Base-by-base conservation (phyloP, 1,284 basidiomycete species). In the Rhodotorula sp. region DNA sequence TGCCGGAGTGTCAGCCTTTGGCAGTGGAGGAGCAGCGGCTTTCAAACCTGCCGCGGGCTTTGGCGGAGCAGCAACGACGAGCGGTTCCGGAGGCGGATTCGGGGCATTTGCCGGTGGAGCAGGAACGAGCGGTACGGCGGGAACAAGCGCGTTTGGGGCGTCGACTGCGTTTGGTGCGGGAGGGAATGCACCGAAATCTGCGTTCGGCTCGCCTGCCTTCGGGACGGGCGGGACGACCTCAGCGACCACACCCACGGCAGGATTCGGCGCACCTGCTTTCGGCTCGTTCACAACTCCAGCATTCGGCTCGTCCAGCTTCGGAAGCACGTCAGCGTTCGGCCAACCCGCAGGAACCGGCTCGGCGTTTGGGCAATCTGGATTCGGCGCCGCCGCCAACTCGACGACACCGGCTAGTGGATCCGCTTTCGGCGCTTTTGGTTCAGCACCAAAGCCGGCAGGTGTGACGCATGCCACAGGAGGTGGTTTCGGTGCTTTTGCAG, bases 371-470 rank as follows among this genome's bases (percentile, higher is more conserved):
- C 66, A 62, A 30, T 53, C 60, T 17, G 79, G 77, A 29, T 83
- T 84, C 66, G 82, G 82, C 4, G 46, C 67, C 13, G 52, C 51
- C 10, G 49, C 68, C 39, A 44, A 17, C 39, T 44, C 39, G 15
- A 48, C 70, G 6, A 53, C 76, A 44, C 54, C 72, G 8, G 52
- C 70, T 7, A 36, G 67, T 13, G 77, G 77, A 2, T 81, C 82
- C 0, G 79, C 81, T 9, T 86, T 86, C 67, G 82, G 82, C 3
- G 75, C 78, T 49, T 81, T 84, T 17, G 81, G 79, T 0, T 83
- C 84, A 75, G 82, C 78, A 29, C 83, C 59, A 6, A 61, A 62
- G n/a, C 52, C 62, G 11, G 55, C 64, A 2, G 29, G 52, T 0
- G 15, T 55, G 0, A 8, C 65, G 6, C 2, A 39, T 1, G 56